Base-by-base conservation (phyloP, 2,329 filamentous ascomycete species). In the Volutella citrinella region DNA sequence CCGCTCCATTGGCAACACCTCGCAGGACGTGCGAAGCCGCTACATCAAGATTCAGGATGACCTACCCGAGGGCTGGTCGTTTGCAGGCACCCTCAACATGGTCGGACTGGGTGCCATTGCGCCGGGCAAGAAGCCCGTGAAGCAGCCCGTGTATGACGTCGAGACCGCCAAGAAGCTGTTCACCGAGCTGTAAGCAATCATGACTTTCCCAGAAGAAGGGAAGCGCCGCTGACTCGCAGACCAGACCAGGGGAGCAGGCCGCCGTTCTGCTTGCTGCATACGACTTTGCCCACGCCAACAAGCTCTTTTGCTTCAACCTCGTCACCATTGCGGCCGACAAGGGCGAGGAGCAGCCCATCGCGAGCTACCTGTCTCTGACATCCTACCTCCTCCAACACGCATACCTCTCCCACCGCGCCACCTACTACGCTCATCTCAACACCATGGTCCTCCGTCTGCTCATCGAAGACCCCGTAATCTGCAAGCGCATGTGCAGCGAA, bases 301-400 rank as follows among this genome's bases (percentile, higher is more conserved):
- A 96, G 63, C 72, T 96, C 8, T 97, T 98, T 62, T 91, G 87
- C 60, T 84, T 87, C 58, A 90, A 84, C 50, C 65, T 98, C 26
- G 78, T 95, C 32, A 82, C 78, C 4, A 57, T 75, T 32, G 34
- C 43, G 6, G 63, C 80, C 2, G 78, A 81, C 30, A 82, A 82
- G 48, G 77, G 72, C 25, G 71, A 78, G 30, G 82, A 91, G 51
- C 76, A 82, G 2, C 85, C 90, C 0, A 82, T 98, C 43, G 80
- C 84, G 28, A 82, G 78, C 48, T 94, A 91, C 55, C 68, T 97
- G 18, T 97, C 91, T 0, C 71, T 95, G 26, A 86, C 87, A 5
- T 97, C 91, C 4, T 98, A 98, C 61, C 75, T 97, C 19, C 77
- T 95, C 30, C 90, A 96, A 51, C 91, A 98, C 63, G 90, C 93